Percentiles rank a stretch among this genome's conserved stretches.
These are phyloP conservation scores for Ogataea naganishii DNA, from an alignment of 805 yeast species.

Conservation along the genomic window DNA sequence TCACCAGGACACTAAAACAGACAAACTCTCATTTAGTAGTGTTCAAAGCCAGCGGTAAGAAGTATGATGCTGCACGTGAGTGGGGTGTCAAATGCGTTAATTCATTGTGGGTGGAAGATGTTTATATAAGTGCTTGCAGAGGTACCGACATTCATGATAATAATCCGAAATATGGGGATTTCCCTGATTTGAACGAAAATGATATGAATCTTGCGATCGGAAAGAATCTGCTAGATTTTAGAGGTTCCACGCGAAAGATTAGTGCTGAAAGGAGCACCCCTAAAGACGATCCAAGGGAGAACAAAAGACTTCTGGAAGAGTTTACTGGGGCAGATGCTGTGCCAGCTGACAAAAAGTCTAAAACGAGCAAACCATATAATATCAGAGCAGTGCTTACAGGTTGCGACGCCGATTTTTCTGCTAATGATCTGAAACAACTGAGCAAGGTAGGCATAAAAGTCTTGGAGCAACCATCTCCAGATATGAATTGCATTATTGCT, in stretches of 20 bases:
- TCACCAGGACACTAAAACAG: slow-evolving; percentile 53
- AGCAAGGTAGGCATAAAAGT: slow-evolving; percentile 50
- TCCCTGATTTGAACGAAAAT: slow-evolving; percentile 33
- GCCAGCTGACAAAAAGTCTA: too few relatives aligned
- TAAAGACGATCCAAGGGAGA: slow-evolving; percentile 3
- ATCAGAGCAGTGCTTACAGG: slow-evolving; percentile 57
- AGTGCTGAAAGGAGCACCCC: slow-evolving; percentile 14
- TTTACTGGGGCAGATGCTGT: too few relatives aligned
- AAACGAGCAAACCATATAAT: slow-evolving; percentile 22
- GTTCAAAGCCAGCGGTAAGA: slow-evolving; percentile 60
- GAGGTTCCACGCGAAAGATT: slow-evolving; percentile 27
- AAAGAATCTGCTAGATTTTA: slow-evolving; percentile 33
- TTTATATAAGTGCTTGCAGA: slow-evolving; percentile 52
- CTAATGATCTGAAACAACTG: slow-evolving; percentile 34
- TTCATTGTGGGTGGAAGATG: slow-evolving; percentile 85
- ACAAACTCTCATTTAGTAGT: slow-evolving; percentile 68
- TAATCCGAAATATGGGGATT: slow-evolving; percentile 36
- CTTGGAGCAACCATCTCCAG: slow-evolving; percentile 29
- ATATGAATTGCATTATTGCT: slow-evolving; percentile 51
- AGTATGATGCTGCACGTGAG: slow-evolving; percentile 61
- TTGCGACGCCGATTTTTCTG: slow-evolving; percentile 40
- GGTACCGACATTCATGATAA: slow-evolving; percentile 18
- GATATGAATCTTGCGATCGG: slow-evolving; percentile 44
- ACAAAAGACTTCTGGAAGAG: slow-evolving; percentile 3
- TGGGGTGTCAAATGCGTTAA: slow-evolving; percentile 67